Evolutionary conservation across 352 stramenopile species (phyloP).

Genomic region (Globisporangium paddicum): DNA sequence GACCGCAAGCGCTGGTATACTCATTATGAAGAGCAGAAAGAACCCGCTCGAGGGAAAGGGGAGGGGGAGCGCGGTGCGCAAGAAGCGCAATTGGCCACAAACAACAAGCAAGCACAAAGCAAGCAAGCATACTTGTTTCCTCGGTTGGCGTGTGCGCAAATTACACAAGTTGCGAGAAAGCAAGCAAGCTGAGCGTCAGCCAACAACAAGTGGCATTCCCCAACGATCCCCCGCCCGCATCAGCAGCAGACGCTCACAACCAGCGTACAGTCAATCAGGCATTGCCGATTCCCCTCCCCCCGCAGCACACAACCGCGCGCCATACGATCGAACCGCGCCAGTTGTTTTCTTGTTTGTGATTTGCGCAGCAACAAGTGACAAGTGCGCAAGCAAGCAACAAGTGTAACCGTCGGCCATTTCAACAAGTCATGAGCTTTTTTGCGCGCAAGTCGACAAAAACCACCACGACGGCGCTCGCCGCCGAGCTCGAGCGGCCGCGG

Average conservation of each 20-base stretch:
- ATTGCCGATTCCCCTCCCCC: neutral
- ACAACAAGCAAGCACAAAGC: too few species aligned
- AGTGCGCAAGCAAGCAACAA: too few species aligned
- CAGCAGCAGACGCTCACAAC: neutral
- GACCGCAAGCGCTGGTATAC: neutral
- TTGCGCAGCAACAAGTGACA: neutral
- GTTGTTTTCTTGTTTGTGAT: neutral
- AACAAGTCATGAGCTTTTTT: constrained; percentile 7
- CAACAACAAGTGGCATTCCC: neutral
- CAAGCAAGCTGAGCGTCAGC: neutral
- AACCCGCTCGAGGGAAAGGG: constrained; percentile 2
- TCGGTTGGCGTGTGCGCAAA: neutral
- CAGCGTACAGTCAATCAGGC: neutral
- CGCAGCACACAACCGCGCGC: neutral
- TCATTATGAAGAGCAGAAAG: neutral
- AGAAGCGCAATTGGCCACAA: neutral
- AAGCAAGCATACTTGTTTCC: too few species aligned
- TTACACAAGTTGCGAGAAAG: too few species aligned
- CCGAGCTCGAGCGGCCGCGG: neutral
- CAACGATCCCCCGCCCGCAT: neutral
- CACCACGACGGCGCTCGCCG: neutral
- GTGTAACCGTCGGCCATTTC: too few species aligned
- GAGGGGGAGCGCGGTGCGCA: neutral
- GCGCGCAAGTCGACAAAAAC: constrained; percentile 10
- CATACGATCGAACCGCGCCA: neutral